These are phyloP conservation scores for Coprinopsis marcescibilis DNA, from an alignment of 768 basidiomycete genomes.

Conservation along the genomic window DNA sequence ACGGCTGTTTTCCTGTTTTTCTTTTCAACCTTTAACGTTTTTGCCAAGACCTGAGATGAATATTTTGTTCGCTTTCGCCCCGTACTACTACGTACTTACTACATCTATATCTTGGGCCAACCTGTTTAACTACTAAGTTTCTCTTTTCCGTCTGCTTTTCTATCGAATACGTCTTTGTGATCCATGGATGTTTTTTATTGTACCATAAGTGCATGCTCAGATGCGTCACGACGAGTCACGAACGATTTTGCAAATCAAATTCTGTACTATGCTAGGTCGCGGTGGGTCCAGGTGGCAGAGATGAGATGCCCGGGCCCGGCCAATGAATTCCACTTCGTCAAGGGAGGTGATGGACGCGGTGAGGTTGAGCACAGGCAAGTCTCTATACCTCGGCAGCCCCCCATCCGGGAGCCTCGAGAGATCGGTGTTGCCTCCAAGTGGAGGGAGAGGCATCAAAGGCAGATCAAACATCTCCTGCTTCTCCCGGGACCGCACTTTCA, in stretches of 20 bases:
- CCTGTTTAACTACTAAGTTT: neutral
- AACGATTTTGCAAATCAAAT: too few relatives aligned
- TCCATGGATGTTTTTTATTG: conserved; percentile 8
- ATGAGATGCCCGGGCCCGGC: conserved; percentile 27
- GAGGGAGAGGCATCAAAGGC: conserved; percentile 57
- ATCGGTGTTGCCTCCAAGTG: conserved; percentile 13
- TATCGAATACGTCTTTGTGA: conserved; percentile 1
- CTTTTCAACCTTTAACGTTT: too few relatives aligned
- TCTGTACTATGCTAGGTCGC: too few relatives aligned
- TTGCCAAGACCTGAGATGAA: too few relatives aligned
- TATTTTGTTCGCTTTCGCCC: too few relatives aligned
- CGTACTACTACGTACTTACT: neutral
- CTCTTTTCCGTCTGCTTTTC: conserved; percentile 3
- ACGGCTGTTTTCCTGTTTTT: neutral
- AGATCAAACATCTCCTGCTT: conserved; percentile 62
- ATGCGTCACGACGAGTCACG: too few relatives aligned
- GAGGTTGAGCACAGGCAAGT: conserved; percentile 67
- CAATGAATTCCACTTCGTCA: conserved; percentile 26
- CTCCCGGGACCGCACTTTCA: conserved; percentile 50
- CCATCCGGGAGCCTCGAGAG: conserved; percentile 58
- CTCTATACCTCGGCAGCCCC: conserved; percentile 43
- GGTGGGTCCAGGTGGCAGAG: too few relatives aligned
- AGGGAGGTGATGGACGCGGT: conserved; percentile 42
- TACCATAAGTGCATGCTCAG: neutral
- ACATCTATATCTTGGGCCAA: conserved; percentile 4